Percentiles rank a stretch among this genome's conserved stretches.
These are phyloP conservation scores for Kodamaea kaohsiungensis DNA, from an alignment of 805 yeast genomes.

Conservation along the genomic window DNA sequence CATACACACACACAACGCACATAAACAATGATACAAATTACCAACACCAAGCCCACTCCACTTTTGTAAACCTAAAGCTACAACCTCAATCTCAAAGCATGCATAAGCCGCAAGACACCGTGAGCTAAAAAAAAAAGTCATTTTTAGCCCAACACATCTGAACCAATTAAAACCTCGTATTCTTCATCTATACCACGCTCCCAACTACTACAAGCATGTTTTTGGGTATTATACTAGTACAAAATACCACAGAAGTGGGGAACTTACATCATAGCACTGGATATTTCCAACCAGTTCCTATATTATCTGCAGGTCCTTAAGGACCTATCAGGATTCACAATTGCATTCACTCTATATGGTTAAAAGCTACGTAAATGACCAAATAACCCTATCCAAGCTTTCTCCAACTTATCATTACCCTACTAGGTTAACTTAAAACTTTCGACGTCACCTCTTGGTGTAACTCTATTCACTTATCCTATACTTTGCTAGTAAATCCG, in stretches of 20 bases:
- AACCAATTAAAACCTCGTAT: neutral
- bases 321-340: neutral
- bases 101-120: no score
- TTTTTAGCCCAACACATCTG: neutral
- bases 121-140: no score
- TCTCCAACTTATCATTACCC: neutral
- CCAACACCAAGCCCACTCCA: no score
- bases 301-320: neutral
- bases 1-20: no score
- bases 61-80: no score
- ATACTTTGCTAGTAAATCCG: no score
- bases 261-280: neutral
- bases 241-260: neutral
- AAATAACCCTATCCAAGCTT: no score
- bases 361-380: neutral
- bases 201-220: neutral
- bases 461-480: no score
- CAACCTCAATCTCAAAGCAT: no score
- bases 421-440: neutral
- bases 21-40: no score
- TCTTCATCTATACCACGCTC: neutral
- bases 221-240: neutral
- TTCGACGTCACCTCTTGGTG: no score
- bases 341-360: neutral
- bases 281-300: neutral